Conservation (phyloP, 768 basidiomycete species). For the Cystobasidium ongulense region DNA sequence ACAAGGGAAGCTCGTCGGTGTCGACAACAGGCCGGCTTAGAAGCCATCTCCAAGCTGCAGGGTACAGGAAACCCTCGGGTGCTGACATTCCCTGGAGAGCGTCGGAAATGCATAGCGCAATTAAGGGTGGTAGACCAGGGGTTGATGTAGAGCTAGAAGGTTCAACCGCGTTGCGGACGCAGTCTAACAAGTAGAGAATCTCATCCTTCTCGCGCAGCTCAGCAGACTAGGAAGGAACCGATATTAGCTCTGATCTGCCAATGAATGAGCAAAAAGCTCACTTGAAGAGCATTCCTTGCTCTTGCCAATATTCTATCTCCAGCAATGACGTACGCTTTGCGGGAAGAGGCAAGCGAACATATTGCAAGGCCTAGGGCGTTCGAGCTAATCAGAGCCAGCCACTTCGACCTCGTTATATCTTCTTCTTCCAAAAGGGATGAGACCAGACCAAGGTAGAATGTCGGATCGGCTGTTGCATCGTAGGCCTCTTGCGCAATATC, state of each 20-base stretch:
- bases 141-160: conserved; percentile 44
- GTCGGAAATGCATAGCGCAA: conserved; percentile 73
- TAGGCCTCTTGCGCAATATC: not conserved
- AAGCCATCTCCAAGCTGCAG: conserved; percentile 74
- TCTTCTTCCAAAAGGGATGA: conserved; percentile 58
- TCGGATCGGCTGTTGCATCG: conserved; percentile 63
- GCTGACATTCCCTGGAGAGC: conserved; percentile 73
- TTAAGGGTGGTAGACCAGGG: conserved; percentile 58
- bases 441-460: conserved; percentile 62
- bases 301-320: conserved; percentile 58
- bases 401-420: conserved; percentile 54
- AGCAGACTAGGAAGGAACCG: not conserved
- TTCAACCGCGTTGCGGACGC: conserved; percentile 31
- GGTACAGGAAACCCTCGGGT: conserved; percentile 80
- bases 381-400: conserved; percentile 77
- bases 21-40: conserved; percentile 81
- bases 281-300: conserved; percentile 59
- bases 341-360: conserved; percentile 62
- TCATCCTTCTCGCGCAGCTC: conserved; percentile 40
- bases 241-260: not conserved
- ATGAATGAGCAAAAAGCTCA: conserved; percentile 44
- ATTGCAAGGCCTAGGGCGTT: conserved; percentile 68
- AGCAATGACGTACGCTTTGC: conserved; percentile 55
- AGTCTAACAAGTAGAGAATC: conserved; percentile 37
- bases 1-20: conserved; percentile 72